These are phyloP conservation scores for Fusarium mundagurra DNA, from an alignment of 2,329 filamentous ascomycete genomes.

Conservation along the genomic window DNA sequence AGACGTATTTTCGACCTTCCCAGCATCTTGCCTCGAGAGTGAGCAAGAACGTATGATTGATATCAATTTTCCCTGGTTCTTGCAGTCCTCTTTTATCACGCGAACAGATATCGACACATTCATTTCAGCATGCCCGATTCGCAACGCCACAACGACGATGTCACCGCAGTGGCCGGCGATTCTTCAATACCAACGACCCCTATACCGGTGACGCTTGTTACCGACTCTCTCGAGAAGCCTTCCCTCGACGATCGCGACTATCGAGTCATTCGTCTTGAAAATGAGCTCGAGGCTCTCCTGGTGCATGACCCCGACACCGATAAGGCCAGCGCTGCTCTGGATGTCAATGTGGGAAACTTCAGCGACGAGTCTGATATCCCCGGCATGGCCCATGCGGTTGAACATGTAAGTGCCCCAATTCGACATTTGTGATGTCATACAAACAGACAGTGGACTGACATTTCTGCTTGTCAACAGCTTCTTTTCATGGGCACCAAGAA, in stretches of 20 bases:
- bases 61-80: too few relatives aligned
- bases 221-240: constrained; percentile 82
- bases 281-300: constrained; percentile 88
- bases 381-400: constrained; percentile 94
- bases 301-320: constrained; percentile 96
- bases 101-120: too few relatives aligned
- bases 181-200: too few relatives aligned
- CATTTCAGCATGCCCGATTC: too few relatives aligned
- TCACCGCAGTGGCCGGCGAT: too few relatives aligned
- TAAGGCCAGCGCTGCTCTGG: constrained; percentile 94
- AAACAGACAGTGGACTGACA: constrained; percentile 21
- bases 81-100: too few relatives aligned
- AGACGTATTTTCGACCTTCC: too few relatives aligned
- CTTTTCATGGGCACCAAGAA: constrained; percentile 99
- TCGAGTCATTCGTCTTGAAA: constrained; percentile 83
- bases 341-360: constrained; percentile 96
- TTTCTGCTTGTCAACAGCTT: constrained; percentile 57
- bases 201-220: constrained; percentile 56
- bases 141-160: too few relatives aligned
- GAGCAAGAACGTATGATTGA: too few relatives aligned
- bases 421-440: background rate
- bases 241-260: constrained; percentile 88
- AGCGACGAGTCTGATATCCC: constrained; percentile 91
- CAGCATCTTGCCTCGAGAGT: too few relatives aligned
- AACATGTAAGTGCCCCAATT: constrained; percentile 69